A percentile compares a stretch with the other conserved stretches of the same genome.
These are phyloP conservation scores for Andalucia godoyi DNA, from an alignment of 78 protist genomes.

Conservation along the genomic window DNA sequence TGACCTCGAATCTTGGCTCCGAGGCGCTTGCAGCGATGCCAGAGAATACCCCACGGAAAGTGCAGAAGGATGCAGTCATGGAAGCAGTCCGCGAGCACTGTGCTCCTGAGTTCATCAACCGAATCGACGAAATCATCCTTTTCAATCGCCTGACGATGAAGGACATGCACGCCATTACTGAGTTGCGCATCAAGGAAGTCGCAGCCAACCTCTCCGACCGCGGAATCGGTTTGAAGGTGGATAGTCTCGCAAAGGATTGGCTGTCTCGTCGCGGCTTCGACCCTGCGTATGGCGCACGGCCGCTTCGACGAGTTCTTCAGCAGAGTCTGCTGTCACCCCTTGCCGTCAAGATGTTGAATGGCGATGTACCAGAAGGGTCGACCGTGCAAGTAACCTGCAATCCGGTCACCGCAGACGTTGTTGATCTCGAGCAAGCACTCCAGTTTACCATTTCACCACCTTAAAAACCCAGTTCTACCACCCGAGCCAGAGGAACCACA, in stretches of 20 bases:
- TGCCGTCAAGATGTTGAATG: constrained; percentile 3
- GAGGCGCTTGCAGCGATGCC: constrained; percentile 12
- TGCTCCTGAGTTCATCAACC: constrained; percentile 63
- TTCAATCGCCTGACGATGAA: constrained; percentile 30
- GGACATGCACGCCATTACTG: constrained; percentile 14
- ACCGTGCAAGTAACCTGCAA: neutral
- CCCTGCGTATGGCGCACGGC: constrained; percentile 62
- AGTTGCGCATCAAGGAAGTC: constrained; percentile 3
- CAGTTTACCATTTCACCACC: too few relatives aligned
- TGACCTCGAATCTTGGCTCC: constrained; percentile 46
- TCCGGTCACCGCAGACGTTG: too few relatives aligned
- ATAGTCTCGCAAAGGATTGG: neutral
- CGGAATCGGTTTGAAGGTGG: neutral
- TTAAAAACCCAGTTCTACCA: too few relatives aligned
- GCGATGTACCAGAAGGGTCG: constrained; percentile 12
- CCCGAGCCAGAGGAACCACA: too few relatives aligned
- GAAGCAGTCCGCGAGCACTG: constrained; percentile 1
- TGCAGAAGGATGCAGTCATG: constrained; percentile 10
- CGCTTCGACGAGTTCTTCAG: constrained; percentile 31
- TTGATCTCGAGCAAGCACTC: too few relatives aligned
- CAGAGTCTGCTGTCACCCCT: constrained; percentile 17
- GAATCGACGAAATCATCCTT: constrained; percentile 46
- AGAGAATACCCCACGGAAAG: neutral
- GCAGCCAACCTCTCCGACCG: neutral
- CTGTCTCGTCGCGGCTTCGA: constrained; percentile 22